A percentile compares a stretch with the other conserved stretches of the same genome.
These are phyloP conservation scores for Symmetrospora coprosmae DNA, from an alignment of 768 basidiomycete species.

Conservation along the genomic window DNA sequence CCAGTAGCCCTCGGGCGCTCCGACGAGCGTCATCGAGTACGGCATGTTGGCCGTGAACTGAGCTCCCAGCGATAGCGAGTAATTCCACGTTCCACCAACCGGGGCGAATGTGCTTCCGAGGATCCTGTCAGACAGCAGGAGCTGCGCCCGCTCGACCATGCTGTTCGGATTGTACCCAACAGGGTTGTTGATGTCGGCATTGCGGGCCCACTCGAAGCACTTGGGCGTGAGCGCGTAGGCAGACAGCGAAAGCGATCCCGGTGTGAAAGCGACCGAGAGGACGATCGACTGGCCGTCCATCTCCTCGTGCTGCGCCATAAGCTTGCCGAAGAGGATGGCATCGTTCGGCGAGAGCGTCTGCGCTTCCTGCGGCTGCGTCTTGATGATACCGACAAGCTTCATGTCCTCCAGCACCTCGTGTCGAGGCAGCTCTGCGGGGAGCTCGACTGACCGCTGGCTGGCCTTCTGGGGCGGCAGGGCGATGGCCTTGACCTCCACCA, in stretches of 20 bases:
- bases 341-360: slow-evolving; percentile 84
- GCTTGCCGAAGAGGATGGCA: slow-evolving; percentile 81
- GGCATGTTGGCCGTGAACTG: slow-evolving; percentile 31
- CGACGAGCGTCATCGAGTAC: slow-evolving; percentile 31
- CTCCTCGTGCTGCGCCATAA: slow-evolving; percentile 93
- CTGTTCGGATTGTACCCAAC: slow-evolving; percentile 85
- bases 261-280: slow-evolving; percentile 87
- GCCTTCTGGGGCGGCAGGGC: slow-evolving; percentile 98
- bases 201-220: slow-evolving; percentile 96
- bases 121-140: slow-evolving; percentile 85
- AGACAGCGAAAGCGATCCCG: slow-evolving; percentile 88
- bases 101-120: slow-evolving; percentile 90
- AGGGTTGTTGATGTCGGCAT: slow-evolving; percentile 67
- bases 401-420: slow-evolving; percentile 94
- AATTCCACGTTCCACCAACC: slow-evolving; percentile 91
- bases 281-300: slow-evolving; percentile 80
- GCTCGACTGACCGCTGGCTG: slow-evolving; percentile 82
- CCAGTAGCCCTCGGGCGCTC: slow-evolving; percentile 30
- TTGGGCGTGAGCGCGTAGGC: slow-evolving; percentile 77
- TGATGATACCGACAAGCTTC: slow-evolving; percentile 43
- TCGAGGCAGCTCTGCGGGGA: slow-evolving; percentile 75
- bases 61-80: slow-evolving; percentile 8
- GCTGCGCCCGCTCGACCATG: slow-evolving; percentile 83
- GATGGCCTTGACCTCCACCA: slow-evolving; percentile 95
- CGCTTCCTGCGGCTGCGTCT: slow-evolving; percentile 80